Percentiles rank a stretch among this genome's conserved stretches.
These are phyloP conservation scores for Colletotrichum aenigma DNA, from an alignment of 2,329 filamentous ascomycete species.

Conservation along the genomic window DNA sequence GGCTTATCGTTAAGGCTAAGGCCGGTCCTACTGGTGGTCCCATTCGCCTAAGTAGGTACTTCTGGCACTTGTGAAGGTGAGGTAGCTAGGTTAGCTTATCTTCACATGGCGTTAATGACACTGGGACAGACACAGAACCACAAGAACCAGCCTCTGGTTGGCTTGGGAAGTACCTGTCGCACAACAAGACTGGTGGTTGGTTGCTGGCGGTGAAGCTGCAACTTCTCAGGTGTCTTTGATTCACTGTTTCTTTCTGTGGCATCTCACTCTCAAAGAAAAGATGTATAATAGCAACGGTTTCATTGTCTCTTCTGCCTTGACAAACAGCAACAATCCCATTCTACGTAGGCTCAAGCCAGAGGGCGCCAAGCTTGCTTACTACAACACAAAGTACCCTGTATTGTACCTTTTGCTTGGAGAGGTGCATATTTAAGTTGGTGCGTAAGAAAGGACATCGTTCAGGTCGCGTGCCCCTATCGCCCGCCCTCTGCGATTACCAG, in stretches of 20 bases:
- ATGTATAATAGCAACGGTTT: not conserved
- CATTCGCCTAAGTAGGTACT: not conserved
- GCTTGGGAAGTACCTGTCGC: not conserved
- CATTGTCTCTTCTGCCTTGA: not conserved
- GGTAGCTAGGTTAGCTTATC: slow-evolving; percentile 7
- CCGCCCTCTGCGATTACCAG: not conserved
- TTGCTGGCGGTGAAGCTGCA: slow-evolving; percentile 8
- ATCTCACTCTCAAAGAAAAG: not conserved
- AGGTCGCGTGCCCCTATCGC: slow-evolving; percentile 20
- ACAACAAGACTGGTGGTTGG: not conserved
- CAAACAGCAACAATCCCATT: not conserved
- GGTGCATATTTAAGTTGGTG: not conserved
- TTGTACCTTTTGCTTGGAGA: not conserved
- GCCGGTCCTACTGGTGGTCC: not conserved
- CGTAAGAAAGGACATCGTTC: not conserved
- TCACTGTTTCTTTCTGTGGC: not conserved
- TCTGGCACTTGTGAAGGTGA: not conserved
- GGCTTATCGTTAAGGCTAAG: slow-evolving; percentile 11
- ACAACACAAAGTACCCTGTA: not conserved
- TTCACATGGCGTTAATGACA: slow-evolving; percentile 7
- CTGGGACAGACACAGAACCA: not conserved
- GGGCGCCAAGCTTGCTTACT: not conserved
- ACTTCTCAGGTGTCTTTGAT: not conserved
- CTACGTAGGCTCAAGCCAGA: not conserved
- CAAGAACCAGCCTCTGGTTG: not conserved